phyloP scores from a whole-genome alignment of 1,139 yeast genomes.

The Arxiozyma slooffiae region DNA sequence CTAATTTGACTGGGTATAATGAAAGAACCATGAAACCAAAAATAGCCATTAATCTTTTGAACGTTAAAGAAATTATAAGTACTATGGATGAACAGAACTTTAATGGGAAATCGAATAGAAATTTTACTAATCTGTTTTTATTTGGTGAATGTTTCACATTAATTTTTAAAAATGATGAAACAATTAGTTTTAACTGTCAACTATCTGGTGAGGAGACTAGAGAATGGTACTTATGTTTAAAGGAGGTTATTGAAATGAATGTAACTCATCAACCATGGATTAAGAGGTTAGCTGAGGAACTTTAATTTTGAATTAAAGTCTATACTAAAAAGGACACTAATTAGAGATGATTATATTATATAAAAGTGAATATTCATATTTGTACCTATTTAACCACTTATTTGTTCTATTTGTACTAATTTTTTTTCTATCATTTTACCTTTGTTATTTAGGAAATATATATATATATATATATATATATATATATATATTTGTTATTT shows the following conservation, averaged over 20 bases:
- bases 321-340: not conserved
- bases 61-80: slow-evolving; percentile 45
- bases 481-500: no score
- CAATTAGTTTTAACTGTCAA: slow-evolving; percentile 62
- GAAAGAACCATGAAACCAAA: slow-evolving; percentile 53
- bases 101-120: slow-evolving; percentile 30
- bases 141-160: slow-evolving; percentile 58
- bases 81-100: slow-evolving; percentile 38
- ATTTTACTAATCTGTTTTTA: slow-evolving; percentile 54
- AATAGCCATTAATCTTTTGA: slow-evolving; percentile 56
- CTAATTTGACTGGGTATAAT: slow-evolving; percentile 54
- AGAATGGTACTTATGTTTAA: slow-evolving; percentile 48
- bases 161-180: slow-evolving; percentile 56
- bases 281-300: slow-evolving; percentile 24
- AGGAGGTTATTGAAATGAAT: slow-evolving; percentile 44
- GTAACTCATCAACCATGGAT: slow-evolving; percentile 65
- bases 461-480: no score
- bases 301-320: not conserved
- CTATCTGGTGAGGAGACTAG: slow-evolving; percentile 40
- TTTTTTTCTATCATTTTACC: not conserved
- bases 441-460: not conserved
- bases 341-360: not conserved
- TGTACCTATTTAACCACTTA: not conserved
- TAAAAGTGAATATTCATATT: not conserved
- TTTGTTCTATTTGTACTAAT: not conserved